Percentiles rank a stretch among this genome's conserved stretches.
phyloP scores from a whole-genome alignment of 139 green algal genomes.

The Pseudopediastrum boryanum region DNA sequence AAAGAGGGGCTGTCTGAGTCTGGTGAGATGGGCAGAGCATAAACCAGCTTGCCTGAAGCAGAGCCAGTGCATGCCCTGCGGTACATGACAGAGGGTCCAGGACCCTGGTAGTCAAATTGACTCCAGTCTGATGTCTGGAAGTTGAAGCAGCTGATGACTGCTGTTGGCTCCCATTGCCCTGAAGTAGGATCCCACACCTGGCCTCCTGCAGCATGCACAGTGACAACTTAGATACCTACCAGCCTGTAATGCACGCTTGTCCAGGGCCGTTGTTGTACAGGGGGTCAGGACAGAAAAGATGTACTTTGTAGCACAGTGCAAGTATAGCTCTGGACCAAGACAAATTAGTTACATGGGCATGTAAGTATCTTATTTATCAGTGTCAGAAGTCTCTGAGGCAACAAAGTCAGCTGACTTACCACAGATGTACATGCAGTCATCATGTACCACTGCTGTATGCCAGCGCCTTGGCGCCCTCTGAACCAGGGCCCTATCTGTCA shows the following conservation, averaged over 20 bases:
- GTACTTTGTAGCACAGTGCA: not conserved
- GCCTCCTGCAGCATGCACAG: conserved; percentile 6
- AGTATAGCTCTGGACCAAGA: not conserved
- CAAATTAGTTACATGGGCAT: not conserved
- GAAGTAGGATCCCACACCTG: conserved; percentile 3
- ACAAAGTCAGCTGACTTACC: not conserved
- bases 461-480: no score
- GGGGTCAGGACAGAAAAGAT: not conserved
- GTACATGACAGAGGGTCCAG: no score
- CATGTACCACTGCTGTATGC: conserved; percentile 7
- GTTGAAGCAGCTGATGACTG: conserved; percentile 12
- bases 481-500: no score
- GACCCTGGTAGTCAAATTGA: no score
- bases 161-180: conserved; percentile 2
- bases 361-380: not conserved
- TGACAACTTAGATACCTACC: not conserved
- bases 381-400: not conserved
- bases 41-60: no score
- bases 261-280: not conserved
- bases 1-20: no score
- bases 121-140: conserved; percentile 15
- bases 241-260: not conserved
- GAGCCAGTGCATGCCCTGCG: no score
- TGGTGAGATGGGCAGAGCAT: no score
- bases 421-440: not conserved